phyloP scores from a whole-genome alignment of 352 stramenopile genomes.

The Blastocystis sp. region DNA sequence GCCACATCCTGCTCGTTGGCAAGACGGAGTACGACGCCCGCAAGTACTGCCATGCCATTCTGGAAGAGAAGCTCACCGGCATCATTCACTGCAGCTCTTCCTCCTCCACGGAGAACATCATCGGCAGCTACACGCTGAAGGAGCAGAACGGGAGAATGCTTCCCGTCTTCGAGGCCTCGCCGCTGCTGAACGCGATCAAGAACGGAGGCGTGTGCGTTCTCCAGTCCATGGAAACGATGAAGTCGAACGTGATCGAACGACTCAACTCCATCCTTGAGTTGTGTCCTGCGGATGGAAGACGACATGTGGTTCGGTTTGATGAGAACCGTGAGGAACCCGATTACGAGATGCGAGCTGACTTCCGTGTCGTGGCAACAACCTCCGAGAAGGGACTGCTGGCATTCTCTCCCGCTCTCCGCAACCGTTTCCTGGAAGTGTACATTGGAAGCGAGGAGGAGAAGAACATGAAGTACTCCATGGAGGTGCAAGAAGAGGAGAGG shows the following conservation, averaged over 20 bases:
- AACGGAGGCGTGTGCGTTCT: slow-evolving; percentile 41
- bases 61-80: not conserved
- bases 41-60: slow-evolving; percentile 33
- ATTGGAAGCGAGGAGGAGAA: not conserved
- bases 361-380: slow-evolving; percentile 37
- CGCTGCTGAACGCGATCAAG: not conserved
- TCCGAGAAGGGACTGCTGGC: slow-evolving; percentile 26
- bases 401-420: slow-evolving; percentile 44
- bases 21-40: slow-evolving; percentile 33
- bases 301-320: slow-evolving; percentile 14
- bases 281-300: not conserved
- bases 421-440: slow-evolving; percentile 32
- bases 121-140: slow-evolving; percentile 33
- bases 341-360: not conserved
- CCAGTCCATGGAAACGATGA: slow-evolving; percentile 40
- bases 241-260: slow-evolving; percentile 30
- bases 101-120: slow-evolving; percentile 40
- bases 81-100: slow-evolving; percentile 47
- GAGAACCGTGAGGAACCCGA: not conserved
- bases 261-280: slow-evolving; percentile 51
- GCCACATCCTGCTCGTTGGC: slow-evolving; percentile 38
- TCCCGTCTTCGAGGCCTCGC: slow-evolving; percentile 10
- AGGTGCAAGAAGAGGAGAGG: too few species aligned
- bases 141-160: not conserved
- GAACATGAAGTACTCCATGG: too few species aligned